Evolutionary conservation across 768 basidiomycete genomes (phyloP).

Genomic region (Tulasnella sp.): DNA sequence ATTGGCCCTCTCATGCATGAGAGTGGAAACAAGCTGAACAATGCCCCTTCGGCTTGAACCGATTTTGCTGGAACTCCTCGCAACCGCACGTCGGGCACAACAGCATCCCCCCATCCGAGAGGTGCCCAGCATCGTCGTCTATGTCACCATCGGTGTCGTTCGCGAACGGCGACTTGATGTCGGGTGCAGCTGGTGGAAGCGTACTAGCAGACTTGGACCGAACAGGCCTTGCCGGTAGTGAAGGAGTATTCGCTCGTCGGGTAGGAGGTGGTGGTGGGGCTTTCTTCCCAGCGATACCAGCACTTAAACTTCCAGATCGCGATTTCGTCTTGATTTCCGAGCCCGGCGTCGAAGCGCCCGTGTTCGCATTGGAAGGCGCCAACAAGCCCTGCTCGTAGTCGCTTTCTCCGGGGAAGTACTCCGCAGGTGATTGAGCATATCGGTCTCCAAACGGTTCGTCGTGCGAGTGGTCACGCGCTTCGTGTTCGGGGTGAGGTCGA

Average conservation of each 20-base stretch:
- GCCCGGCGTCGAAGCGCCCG: conserved; percentile 1
- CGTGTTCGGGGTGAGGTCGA: conserved; percentile 26
- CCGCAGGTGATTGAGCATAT: conserved; percentile 30
- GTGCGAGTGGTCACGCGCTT: conserved; percentile 34
- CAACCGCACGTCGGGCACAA: conserved; percentile 35
- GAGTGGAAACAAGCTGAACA: conserved; percentile 58
- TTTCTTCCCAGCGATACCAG: conserved; percentile 35
- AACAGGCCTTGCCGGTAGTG: conserved; percentile 38
- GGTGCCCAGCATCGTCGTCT: conserved; percentile 53
- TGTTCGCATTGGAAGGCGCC: conserved; percentile 5
- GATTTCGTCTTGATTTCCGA: neutral
- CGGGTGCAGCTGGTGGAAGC: conserved; percentile 26
- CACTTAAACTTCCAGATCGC: conserved; percentile 16
- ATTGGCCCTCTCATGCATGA: conserved; percentile 19
- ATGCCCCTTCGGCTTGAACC: conserved; percentile 55
- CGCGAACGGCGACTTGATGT: conserved; percentile 29
- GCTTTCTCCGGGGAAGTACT: conserved; percentile 27
- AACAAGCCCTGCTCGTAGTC: conserved; percentile 25
- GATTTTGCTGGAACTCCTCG: conserved; percentile 54
- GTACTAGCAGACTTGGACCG: conserved; percentile 22
- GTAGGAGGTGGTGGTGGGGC: conserved; percentile 59
- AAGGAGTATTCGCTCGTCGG: conserved; percentile 33
- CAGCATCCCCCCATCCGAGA: conserved; percentile 22
- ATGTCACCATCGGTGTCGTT: conserved; percentile 32
- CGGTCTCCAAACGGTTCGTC: conserved; percentile 43